Base-by-base conservation (phyloP, 257 asterid species). In the Nemophila menziesii region DNA sequence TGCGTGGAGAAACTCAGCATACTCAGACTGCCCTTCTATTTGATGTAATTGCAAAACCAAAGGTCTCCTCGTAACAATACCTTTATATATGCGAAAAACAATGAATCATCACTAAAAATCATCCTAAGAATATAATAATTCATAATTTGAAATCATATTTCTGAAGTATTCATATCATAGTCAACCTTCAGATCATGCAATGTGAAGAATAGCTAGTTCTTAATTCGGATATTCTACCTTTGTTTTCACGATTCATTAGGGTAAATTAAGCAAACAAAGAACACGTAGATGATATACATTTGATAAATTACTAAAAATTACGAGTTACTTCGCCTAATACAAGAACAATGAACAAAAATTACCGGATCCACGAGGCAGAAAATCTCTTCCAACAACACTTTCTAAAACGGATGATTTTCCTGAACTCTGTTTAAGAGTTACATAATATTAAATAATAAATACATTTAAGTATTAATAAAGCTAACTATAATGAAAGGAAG, bases 331-430 rank as follows among this genome's bases (percentile, higher is more conserved):
- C n/a, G n/a, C n/a, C n/a, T n/a, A n/a, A n/a, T n/a, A n/a, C n/a
- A n/a, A 21, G 9, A 10, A 24, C 8, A 7, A 26, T 19, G 37
- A 2, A 24, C 13, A 39, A 11, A 23, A n/a, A 49, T 49, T 68
- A 84, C 98, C 98, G 13, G 96, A 89, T 74, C 98, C 98, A 47
- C 98, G 96, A 59, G 98, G 98, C 36, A 89, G 75, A 52, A 89
- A 89, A 69, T 89, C 98, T 67, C 98, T 67, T 26, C 98, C 96
- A 0, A 89, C 98, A 13, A 89, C 92, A 65, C 98, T 89, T 73
- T 89, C 98, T 56, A 89, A 68, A 34, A 89, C 96, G 20, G 94
- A 89, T 20, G 98, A 84, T 76, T 89, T 89, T 10, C 98, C 98
- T 17, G 98, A 89, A 44, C 98, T 89, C 98, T 89, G 50, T 47